Evolutionary conservation across 2,329 filamentous ascomycete genomes (phyloP), one percentile per base, ranked within the genome.

Genomic region (Pezicula carpinea): DNA sequence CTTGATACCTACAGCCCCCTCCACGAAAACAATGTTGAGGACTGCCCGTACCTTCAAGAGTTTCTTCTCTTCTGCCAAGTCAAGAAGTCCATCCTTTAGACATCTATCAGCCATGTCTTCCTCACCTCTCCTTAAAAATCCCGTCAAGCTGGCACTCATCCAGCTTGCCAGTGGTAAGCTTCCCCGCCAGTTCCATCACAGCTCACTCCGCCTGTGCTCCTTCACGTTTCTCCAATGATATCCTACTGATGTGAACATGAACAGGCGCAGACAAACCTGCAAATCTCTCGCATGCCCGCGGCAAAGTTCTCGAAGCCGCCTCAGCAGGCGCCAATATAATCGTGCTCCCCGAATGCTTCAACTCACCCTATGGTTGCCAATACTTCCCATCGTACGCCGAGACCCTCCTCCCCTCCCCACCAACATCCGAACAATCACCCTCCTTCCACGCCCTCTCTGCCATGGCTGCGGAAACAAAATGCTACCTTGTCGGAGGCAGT

Each of bases 321-420:
- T 67, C 73, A 21, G 72, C 72, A 3, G 92, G 92, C 56, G 89
- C 92, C 50, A 82, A 87, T 48, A 82, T 99, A 50, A 84, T 97
- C 55, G 89, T 97, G 29, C 80, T 99, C 15, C 93, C 93, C 31
- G 93, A 99, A 73, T 99, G 93, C 76, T 99, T 99, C 82, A 99
- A 99, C 74, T 95, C 88, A 35, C 93, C 93, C 7, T 99, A 99
- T 69, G 93, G 93, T 56, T 90, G 83, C 56, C 77, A 89, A 62
- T 91, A 85, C 75, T 99, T 99, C 70, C 85, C 91, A 45, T 80
- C 83, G 51, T 97, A 97, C 67, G 91, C 93, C 56, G 93, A 99
- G 69, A 85, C 82, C 1, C 82, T 97, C n/a, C 74, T 80, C 1
- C 89, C 89, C 1, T 85, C 82, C 3, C 88, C 89, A 22, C 89